Conservation (phyloP, 495 filamentous ascomycete species). For the Penicillium lagena region DNA sequence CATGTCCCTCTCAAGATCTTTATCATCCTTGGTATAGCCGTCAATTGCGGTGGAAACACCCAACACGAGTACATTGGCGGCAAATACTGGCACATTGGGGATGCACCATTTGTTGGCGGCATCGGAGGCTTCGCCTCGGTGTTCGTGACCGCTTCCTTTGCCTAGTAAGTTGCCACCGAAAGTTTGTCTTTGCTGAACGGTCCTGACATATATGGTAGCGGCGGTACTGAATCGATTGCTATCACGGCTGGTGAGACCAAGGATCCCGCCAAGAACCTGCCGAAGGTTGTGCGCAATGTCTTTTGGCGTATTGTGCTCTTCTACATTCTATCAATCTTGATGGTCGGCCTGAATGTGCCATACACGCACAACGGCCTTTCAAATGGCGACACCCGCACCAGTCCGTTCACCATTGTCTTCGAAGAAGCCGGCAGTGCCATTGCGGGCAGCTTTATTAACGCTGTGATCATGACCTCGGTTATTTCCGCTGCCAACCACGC, state of each 20-base stretch:
- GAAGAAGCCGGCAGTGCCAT: constrained; percentile 39
- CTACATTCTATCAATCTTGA: constrained; percentile 43
- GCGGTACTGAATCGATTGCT: constrained; percentile 51
- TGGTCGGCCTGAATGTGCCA: constrained; percentile 47
- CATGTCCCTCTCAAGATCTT: constrained; percentile 33
- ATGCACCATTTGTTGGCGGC: constrained; percentile 47
- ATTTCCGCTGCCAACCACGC: constrained; percentile 49
- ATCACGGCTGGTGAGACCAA: constrained; percentile 51
- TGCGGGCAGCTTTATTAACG: constrained; percentile 50
- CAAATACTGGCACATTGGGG: constrained; percentile 36
- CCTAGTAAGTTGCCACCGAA: constrained; percentile 26
- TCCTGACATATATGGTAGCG: constrained; percentile 16
- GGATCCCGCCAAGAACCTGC: constrained; percentile 38
- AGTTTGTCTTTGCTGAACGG: not conserved
- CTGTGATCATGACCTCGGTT: constrained; percentile 48
- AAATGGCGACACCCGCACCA: constrained; percentile 31
- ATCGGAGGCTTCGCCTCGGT: constrained; percentile 49
- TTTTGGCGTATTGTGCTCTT: constrained; percentile 50
- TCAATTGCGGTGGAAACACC: constrained; percentile 45
- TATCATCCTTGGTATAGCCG: constrained; percentile 44
- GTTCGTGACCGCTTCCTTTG: constrained; percentile 47
- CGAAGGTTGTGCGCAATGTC: constrained; percentile 45
- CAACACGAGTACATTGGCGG: constrained; percentile 39
- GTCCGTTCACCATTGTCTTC: constrained; percentile 50
- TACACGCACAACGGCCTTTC: constrained; percentile 44